These are phyloP conservation scores for Astraeus odoratus DNA, from an alignment of 768 basidiomycete genomes.

Conservation along the genomic window DNA sequence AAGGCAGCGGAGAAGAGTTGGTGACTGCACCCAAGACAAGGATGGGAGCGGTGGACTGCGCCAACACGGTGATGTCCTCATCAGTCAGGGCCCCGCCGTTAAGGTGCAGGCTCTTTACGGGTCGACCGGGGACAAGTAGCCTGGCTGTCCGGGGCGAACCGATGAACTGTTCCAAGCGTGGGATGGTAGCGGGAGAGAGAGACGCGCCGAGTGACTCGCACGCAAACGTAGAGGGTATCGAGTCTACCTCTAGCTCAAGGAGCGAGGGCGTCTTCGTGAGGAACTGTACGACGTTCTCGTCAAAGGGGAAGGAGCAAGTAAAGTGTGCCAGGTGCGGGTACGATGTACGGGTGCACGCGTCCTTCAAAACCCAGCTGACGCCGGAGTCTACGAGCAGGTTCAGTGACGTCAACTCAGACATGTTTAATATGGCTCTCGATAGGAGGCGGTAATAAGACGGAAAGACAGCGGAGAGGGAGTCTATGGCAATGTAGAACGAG, in stretches of 20 bases:
- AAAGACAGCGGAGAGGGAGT: constrained; percentile 34
- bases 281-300: constrained; percentile 52
- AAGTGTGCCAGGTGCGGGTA: constrained; percentile 50
- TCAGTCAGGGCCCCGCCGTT: constrained; percentile 53
- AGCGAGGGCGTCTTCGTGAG: constrained; percentile 50
- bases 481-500: constrained; percentile 49
- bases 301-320: constrained; percentile 55
- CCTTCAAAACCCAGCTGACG: constrained; percentile 49
- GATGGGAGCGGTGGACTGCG: constrained; percentile 43
- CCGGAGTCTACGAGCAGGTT: constrained; percentile 41
- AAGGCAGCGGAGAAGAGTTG: constrained; percentile 46
- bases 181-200: constrained; percentile 31
- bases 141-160: constrained; percentile 53
- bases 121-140: constrained; percentile 56
- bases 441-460: constrained; percentile 43
- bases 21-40: constrained; percentile 55
- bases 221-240: constrained; percentile 24
- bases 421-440: constrained; percentile 46
- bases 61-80: constrained; percentile 46
- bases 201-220: constrained; percentile 14
- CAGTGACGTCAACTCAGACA: constrained; percentile 52
- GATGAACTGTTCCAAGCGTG: constrained; percentile 48
- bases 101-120: constrained; percentile 57
- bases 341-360: constrained; percentile 14
- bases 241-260: constrained; percentile 48